phyloP scores from a whole-genome alignment of 1,284 basidiomycete genomes.

The Paramarasmius palmivorus region DNA sequence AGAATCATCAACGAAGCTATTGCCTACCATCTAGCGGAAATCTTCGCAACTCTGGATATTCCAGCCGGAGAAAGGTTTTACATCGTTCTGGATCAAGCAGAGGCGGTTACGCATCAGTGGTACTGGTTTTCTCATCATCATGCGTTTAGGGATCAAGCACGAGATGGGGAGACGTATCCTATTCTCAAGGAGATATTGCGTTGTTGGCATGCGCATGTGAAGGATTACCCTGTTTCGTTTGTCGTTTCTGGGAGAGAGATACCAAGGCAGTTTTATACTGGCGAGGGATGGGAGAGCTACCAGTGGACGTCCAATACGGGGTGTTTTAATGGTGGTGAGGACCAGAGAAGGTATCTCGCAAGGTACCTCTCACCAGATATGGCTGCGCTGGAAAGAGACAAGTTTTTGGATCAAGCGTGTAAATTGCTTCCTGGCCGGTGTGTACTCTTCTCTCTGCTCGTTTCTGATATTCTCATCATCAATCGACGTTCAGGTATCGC shows the following conservation, averaged over 20 bases:
- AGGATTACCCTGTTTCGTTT: conserved; percentile 2
- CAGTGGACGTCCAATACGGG: conserved; percentile 13
- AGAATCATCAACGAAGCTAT: conserved; percentile 4
- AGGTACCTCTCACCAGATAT: conserved; percentile 7
- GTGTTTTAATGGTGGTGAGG: conserved; percentile 4
- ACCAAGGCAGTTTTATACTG: conserved; percentile 4
- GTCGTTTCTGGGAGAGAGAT: conserved; percentile 13
- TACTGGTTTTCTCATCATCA: not conserved
- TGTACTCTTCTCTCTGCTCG: not conserved
- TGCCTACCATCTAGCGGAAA: not conserved
- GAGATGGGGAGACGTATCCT: not conserved
- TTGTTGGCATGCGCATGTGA: not conserved
- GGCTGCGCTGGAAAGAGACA: not conserved
- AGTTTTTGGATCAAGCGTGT: conserved; percentile 8
- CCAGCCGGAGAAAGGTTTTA: not conserved
- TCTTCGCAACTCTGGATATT: not conserved
- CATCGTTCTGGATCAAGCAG: conserved; percentile 11
- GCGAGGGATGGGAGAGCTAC: conserved; percentile 8
- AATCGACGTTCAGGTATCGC: conserved; percentile 4
- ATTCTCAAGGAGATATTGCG: conserved; percentile 9
- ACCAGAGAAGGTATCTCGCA: conserved; percentile 4
- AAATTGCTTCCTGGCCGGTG: conserved; percentile 12
- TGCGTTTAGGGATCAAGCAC: conserved; percentile 2
- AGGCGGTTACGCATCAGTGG: conserved; percentile 1
- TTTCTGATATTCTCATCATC: not conserved